phyloP scores from a whole-genome alignment of 2,329 filamentous ascomycete genomes.

The Aureobasidium lini region DNA sequence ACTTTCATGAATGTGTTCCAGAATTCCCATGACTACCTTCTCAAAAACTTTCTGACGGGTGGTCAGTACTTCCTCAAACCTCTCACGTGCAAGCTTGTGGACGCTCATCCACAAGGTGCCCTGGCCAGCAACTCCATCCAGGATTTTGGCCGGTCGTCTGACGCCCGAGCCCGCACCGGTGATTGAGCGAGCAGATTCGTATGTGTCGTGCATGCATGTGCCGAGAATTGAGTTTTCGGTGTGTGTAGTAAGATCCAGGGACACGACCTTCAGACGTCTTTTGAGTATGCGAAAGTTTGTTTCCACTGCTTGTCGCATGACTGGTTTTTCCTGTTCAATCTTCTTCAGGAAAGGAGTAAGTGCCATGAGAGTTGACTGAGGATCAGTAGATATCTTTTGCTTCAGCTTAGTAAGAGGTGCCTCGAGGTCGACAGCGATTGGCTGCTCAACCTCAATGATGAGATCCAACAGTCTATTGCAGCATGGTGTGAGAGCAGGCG shows the following conservation, averaged over 20 bases:
- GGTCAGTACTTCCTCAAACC: not conserved
- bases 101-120: slow-evolving; percentile 13
- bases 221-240: slow-evolving; percentile 12
- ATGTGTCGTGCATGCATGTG: slow-evolving; percentile 18
- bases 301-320: not conserved
- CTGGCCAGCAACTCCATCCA: slow-evolving; percentile 12
- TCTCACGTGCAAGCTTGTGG: not conserved
- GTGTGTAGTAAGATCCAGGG: not conserved
- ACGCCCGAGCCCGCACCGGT: not conserved
- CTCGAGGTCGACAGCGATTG: not conserved
- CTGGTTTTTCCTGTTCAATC: slow-evolving; percentile 11
- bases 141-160: not conserved
- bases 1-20: slow-evolving; percentile 12
- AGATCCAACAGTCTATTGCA: not conserved
- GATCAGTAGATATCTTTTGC: not conserved
- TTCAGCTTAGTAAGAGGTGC: not conserved
- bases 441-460: not conserved
- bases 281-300: not conserved
- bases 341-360: slow-evolving; percentile 15
- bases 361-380: slow-evolving; percentile 12
- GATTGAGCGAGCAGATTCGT: slow-evolving; percentile 13
- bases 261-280: not conserved
- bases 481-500: not conserved
- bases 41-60: not conserved
- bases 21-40: not conserved